Base-by-base conservation (phyloP, 345 rosid genomes). In the Mallotus nudiflorus region DNA sequence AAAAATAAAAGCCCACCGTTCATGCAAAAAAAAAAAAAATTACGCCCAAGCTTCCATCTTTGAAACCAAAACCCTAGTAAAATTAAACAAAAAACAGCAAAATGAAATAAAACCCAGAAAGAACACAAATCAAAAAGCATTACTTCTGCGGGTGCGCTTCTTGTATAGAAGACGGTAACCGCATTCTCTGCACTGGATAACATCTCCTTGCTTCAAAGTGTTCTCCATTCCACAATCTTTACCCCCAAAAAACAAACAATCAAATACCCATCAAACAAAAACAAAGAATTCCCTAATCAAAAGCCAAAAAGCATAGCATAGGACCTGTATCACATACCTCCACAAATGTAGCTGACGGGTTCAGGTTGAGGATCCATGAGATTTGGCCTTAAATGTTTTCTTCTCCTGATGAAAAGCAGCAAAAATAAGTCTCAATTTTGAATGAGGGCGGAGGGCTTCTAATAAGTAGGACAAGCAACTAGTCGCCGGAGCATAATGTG, bases 81-180 rank as follows among this genome's bases (percentile, higher is more conserved):
- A 48, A 16, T 18, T 13, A 9, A 18, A 25, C 14, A 10, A n/a
- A 18, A 8, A 25, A 46, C 0, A 18, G 14, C 13, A 29, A 5
- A 19, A 65, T 10, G 19, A 65, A 60, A 25, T 15, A 62, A n/a
- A 64, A n/a, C 25, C 2, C 11, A 9, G 16, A 46, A 39, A 35
- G 16, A 20, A 15, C 9, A 45, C 31, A 14, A 10, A 25, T 46
- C 49, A 45, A 28, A 3, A 12, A 16, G 37, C 61, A 70, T 14
- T 71, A 93, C 98, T 88, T 75, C 91, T 83, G 54, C 98, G 96
- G 59, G 96, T 88, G 49, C 98, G 94, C 85, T 94, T 94, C 88
- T 94, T 91, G 82, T 87, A 91, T 9, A 91, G 85, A 42, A 91
- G 90, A 76, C 97, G 96, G 72, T 89, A 90, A 35, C 97, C 98